Conservation (phyloP, 305 asterid genomes). For the Fraxinus sp. region DNA sequence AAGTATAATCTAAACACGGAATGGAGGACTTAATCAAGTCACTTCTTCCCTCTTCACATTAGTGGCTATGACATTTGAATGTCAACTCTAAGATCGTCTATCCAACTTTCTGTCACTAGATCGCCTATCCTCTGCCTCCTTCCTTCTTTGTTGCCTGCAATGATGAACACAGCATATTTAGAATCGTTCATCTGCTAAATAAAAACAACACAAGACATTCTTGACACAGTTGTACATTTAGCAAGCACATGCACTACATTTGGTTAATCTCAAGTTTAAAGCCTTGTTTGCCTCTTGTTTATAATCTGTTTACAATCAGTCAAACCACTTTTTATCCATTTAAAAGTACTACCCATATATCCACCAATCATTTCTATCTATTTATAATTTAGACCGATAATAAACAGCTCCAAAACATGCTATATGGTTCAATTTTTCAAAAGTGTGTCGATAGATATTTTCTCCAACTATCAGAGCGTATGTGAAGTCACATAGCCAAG, state of each 20-base stretch:
- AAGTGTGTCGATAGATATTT: background rate
- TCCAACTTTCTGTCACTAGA: constrained; percentile 70
- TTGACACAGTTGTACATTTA: background rate
- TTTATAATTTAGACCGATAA: background rate
- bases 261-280: background rate
- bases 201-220: background rate
- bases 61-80: background rate
- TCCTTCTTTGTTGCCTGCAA: constrained; percentile 79
- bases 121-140: constrained; percentile 83
- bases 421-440: background rate
- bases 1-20: background rate
- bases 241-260: background rate
- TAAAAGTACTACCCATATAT: background rate
- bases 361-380: background rate
- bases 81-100: constrained; percentile 54
- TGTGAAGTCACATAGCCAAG: background rate
- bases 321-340: background rate
- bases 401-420: background rate
- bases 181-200: background rate
- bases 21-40: background rate
- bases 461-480: background rate
- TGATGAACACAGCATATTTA: background rate
- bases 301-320: background rate
- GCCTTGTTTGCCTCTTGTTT: background rate
- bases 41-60: constrained; percentile 13